These are phyloP conservation scores for Penicillium goetzii DNA, from an alignment of 495 filamentous ascomycete genomes.

Conservation along the genomic window DNA sequence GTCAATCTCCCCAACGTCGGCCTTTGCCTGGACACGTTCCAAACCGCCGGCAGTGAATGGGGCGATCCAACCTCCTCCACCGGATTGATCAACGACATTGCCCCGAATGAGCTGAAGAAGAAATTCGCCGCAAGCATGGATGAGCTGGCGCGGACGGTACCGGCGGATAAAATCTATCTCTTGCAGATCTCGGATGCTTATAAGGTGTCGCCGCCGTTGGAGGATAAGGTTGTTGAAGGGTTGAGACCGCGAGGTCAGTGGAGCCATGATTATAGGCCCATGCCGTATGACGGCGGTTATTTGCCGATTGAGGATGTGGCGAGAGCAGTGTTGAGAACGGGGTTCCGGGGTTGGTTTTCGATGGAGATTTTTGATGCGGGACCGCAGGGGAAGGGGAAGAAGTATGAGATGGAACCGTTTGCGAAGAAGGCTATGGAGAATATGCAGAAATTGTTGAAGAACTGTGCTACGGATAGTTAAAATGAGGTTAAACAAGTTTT, in stretches of 20 bases:
- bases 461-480: constrained; percentile 36
- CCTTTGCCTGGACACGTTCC: constrained; percentile 82
- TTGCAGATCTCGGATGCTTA: constrained; percentile 84
- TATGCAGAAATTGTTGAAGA: constrained; percentile 56
- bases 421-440: constrained; percentile 63
- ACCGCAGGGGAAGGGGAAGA: constrained; percentile 57
- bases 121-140: constrained; percentile 57
- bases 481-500: background rate
- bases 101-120: constrained; percentile 47
- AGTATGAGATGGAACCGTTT: constrained; percentile 62
- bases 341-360: constrained; percentile 73
- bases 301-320: constrained; percentile 69
- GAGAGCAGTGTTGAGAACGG: constrained; percentile 68
- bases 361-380: constrained; percentile 79
- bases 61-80: constrained; percentile 71
- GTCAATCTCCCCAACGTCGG: constrained; percentile 70
- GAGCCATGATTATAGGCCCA: constrained; percentile 72
- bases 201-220: constrained; percentile 55
- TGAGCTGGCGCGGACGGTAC: constrained; percentile 58
- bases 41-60: constrained; percentile 76
- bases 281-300: constrained; percentile 75
- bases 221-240: constrained; percentile 47
- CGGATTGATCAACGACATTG: constrained; percentile 55
- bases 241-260: constrained; percentile 65
- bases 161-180: constrained; percentile 73